These are phyloP conservation scores for Phaffomyces thermotolerans DNA, from an alignment of 805 yeast species.

Conservation along the genomic window DNA sequence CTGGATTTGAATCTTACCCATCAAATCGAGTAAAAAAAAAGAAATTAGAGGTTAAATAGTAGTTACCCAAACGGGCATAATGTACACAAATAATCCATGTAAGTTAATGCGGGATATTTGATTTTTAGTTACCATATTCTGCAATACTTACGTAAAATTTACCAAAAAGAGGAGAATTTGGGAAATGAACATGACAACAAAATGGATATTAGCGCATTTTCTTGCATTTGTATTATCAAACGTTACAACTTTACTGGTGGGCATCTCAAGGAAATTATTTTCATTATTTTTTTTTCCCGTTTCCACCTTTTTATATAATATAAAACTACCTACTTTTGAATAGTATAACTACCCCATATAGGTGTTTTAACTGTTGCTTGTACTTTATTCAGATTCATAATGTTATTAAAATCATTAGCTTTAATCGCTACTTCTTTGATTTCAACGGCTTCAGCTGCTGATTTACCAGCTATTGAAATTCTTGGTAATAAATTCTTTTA, in stretches of 20 bases:
- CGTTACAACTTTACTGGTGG: too few relatives aligned
- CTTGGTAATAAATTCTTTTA: conserved; percentile 74
- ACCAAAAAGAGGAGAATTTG: background rate
- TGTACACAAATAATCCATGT: background rate
- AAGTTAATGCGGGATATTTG: background rate
- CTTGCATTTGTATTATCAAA: too few relatives aligned
- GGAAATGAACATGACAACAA: background rate
- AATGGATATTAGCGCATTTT: background rate
- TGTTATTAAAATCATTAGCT: conserved; percentile 28
- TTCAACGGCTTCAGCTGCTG: conserved; percentile 31
- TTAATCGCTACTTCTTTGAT: conserved; percentile 31
- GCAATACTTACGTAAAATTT: background rate
- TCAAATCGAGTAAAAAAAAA: too few relatives aligned
- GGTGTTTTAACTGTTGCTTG: background rate
- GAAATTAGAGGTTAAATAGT: background rate
- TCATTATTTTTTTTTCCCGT: background rate
- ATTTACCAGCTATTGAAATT: conserved; percentile 59
- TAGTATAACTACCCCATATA: background rate
- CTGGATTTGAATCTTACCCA: too few relatives aligned
- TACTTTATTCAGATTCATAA: conserved; percentile 4
- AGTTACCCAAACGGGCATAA: background rate
- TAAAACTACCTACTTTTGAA: background rate
- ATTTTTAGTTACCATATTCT: background rate
- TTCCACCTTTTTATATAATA: background rate
- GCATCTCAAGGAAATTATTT: background rate